Base-by-base conservation (phyloP, 257 asterid genomes). In the Scutellaria minor region DNA sequence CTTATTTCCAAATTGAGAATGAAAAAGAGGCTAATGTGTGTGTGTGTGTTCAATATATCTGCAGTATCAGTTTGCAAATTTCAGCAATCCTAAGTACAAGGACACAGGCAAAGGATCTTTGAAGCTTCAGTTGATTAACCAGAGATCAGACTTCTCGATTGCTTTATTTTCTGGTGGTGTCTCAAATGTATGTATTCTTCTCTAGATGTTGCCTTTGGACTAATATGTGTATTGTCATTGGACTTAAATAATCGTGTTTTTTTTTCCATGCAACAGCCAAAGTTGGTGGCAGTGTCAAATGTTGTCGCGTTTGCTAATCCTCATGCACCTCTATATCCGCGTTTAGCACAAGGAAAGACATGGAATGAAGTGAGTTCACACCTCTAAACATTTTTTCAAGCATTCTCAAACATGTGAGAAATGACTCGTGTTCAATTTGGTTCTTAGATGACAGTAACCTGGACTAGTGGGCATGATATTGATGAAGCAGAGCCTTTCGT, bases 11-110 rank as follows among this genome's bases (percentile, higher is more conserved):
- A 48, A 47, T 42, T 70, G 60, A 67, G 42, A 5, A 24, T 31
- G 22, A 2, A 58, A 64, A 47, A 9, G 31, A 70, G 57, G 63
- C 53, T 68, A 47, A 71, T 35, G 46, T 1, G 13, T 42, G 6
- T 24, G 5, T 8, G 7, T 15, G 3, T 69, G 10, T 72, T 62
- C 73, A 11, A 52, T 55, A 41, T 31, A 42, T 67, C 4, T 84
- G 87, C 95, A 94, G 99, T 94, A 79, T 80, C 99, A 94, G 57
- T 94, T 70, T 80, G 98, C 97, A 54, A 91, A 87, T 69, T 85
- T 79, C 73, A 78, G 89, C 81, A 91, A 74, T 79, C 86, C 84
- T 2, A 83, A 71, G 54, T 94, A 91, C 74, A 85, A 68, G 76
- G 80, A 75, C 10, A 83, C 90, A 0, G 95, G 98, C 63, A 88